Evolutionary conservation across 306 rosid genomes (phyloP).

Genomic region (Ceratonia siliqua): DNA sequence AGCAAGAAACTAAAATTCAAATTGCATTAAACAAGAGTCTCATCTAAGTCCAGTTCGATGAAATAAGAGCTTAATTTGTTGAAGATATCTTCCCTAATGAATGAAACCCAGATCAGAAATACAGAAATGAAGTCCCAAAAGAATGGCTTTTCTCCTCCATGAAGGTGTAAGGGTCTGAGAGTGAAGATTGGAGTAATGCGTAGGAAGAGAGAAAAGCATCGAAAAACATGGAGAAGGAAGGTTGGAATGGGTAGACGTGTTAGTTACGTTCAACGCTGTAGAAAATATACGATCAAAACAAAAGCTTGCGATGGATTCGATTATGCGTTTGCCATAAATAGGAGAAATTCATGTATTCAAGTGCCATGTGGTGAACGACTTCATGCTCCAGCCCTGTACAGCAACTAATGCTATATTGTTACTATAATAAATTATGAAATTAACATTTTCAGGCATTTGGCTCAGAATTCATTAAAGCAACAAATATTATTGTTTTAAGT

Average conservation of each 20-base stretch:
- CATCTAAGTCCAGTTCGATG: neutral
- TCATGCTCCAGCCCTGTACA: too few relatives aligned
- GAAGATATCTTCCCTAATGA: neutral
- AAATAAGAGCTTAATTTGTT: neutral
- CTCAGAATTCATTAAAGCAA: too few relatives aligned
- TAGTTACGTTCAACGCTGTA: conserved; percentile 34
- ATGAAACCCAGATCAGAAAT: conserved; percentile 43
- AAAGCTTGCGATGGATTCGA: neutral
- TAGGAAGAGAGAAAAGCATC: conserved; percentile 25
- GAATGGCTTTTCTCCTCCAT: conserved; percentile 24
- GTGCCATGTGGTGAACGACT: neutral
- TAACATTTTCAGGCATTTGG: too few relatives aligned
- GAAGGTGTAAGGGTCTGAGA: conserved; percentile 30
- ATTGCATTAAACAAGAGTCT: neutral
- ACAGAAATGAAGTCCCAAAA: neutral
- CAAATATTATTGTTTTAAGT: too few relatives aligned
- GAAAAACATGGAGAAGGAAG: conserved; percentile 38
- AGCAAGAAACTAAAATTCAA: conserved; percentile 26
- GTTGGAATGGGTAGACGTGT: conserved; percentile 6
- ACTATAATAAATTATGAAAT: too few relatives aligned
- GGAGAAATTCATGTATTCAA: neutral
- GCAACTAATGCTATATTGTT: too few relatives aligned
- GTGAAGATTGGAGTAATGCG: conserved; percentile 32
- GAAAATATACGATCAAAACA: neutral
- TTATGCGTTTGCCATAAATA: neutral